These are phyloP conservation scores for Raffaelea arxii DNA, from an alignment of 2,329 filamentous ascomycete genomes.

Conservation along the genomic window DNA sequence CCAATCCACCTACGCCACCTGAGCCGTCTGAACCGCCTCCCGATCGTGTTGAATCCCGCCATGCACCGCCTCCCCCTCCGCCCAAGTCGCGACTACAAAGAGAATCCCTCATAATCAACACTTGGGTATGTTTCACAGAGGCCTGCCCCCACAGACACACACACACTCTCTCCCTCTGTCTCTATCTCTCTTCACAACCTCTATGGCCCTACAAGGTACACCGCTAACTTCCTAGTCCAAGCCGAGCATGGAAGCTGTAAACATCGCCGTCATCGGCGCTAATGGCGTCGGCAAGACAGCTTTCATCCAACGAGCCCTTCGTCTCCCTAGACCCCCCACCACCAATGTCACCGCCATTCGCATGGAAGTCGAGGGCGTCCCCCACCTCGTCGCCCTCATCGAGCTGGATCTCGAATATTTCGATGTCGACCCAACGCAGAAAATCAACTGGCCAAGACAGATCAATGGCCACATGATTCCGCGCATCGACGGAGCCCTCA, in stretches of 20 bases:
- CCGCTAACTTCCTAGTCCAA: constrained; percentile 12
- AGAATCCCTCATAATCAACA: constrained; percentile 31
- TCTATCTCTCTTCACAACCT: neutral
- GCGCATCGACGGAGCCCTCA: constrained; percentile 70
- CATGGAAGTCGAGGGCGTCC: constrained; percentile 47
- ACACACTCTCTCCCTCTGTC: neutral
- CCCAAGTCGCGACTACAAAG: constrained; percentile 35
- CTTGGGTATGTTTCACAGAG: constrained; percentile 18
- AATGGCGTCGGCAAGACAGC: constrained; percentile 59
- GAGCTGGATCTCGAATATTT: constrained; percentile 59
- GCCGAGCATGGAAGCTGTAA: constrained; percentile 56
- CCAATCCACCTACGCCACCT: constrained; percentile 8
- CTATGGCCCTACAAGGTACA: neutral
- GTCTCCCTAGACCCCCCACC: constrained; percentile 41
- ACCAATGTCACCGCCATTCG: constrained; percentile 46
- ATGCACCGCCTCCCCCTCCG: constrained; percentile 25
- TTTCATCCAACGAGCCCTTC: constrained; percentile 55
- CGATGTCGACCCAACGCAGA: constrained; percentile 46
- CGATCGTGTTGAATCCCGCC: constrained; percentile 18
- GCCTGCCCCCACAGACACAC: neutral
- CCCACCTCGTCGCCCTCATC: constrained; percentile 50
- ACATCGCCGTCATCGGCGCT: constrained; percentile 58
- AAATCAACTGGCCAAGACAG: constrained; percentile 58
- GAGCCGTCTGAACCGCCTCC: constrained; percentile 12
- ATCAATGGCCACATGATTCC: constrained; percentile 63